Evolutionary conservation across 495 filamentous ascomycete genomes (phyloP).

Genomic region (Penicillium verhagenii): DNA sequence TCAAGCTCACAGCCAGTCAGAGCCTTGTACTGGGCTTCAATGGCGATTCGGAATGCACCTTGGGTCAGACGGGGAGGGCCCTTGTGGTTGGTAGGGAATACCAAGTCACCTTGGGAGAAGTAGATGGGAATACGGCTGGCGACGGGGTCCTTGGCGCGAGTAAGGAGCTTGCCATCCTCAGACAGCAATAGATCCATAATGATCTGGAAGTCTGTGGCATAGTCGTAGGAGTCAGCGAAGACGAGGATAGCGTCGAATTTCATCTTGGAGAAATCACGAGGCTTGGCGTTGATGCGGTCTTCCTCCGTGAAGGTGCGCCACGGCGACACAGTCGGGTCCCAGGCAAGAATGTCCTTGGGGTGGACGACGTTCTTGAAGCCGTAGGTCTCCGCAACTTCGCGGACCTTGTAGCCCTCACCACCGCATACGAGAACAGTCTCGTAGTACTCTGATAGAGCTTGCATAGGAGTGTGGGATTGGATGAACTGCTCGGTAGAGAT

Average conservation of each 20-base stretch:
- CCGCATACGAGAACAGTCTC: conserved; percentile 82
- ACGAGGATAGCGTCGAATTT: conserved; percentile 83
- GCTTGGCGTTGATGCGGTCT: conserved; percentile 64
- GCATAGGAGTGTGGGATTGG: conserved; percentile 92
- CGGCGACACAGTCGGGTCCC: conserved; percentile 76
- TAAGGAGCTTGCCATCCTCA: conserved; percentile 66
- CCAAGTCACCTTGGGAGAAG: conserved; percentile 71
- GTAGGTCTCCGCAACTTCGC: conserved; percentile 80
- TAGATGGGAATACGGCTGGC: conserved; percentile 71
- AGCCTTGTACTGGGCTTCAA: conserved; percentile 78
- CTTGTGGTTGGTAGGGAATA: conserved; percentile 77
- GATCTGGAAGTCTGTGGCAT: conserved; percentile 80
- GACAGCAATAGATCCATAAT: conserved; percentile 80
- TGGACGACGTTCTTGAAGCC: conserved; percentile 88
- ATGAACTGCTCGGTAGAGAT: conserved; percentile 89
- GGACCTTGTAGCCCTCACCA: conserved; percentile 86
- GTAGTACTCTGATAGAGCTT: conserved; percentile 79
- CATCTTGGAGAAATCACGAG: conserved; percentile 63
- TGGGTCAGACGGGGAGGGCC: conserved; percentile 68
- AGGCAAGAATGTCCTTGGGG: conserved; percentile 86
- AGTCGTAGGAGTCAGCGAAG: conserved; percentile 81
- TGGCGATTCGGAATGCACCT: conserved; percentile 71
- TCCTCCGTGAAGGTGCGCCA: conserved; percentile 71
- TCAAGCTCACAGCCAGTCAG: conserved; percentile 72
- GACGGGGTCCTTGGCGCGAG: conserved; percentile 65